Base-by-base conservation (phyloP, 2,329 filamentous ascomycete species). In the Fusarium ramigenum region DNA sequence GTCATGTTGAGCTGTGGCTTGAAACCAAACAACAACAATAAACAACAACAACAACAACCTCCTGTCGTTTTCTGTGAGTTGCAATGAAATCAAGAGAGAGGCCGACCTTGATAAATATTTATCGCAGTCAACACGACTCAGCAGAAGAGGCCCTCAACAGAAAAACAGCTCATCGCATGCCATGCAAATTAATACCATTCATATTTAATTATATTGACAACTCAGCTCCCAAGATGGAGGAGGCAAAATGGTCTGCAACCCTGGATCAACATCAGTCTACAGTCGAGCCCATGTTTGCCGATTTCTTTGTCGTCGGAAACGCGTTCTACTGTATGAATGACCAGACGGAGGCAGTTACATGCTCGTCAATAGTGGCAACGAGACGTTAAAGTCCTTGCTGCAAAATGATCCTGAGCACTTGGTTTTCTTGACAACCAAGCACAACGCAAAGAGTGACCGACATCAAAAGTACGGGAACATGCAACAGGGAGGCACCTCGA, bases 231-330 rank as follows among this genome's bases (percentile, higher is more conserved):
- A 16, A 5, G 0, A 7, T 18, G 1, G 10, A 37, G 4, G 2
- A n/a, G 9, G 0, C 0, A 1, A 23, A 43, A 7, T 57, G 19
- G 11, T 9, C 9, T 9, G 15, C 4, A 9, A 42, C 8, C 12
- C 18, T 36, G 12, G 11, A 11, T 3, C 34, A 19, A 9, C 4
- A 12, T 14, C 11, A 19, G 4, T 36, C 11, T 9, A 14, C 15
- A 4, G 12, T 4, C 3, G 23, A 57, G 1, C 7, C 30, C 0
- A 37, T 37, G 15, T 23, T 21, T 43, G 49, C 23, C 1, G 57
- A 30, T 6, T n/a, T 61, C 7, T 30, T 23, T 4, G 7, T 56
- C 8, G 18, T 57, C 3, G 49, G 49, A 2, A 44, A 18, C 15
- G 7, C 6, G 1, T 53, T 36, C 1, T 36, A 23, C 8, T 23